Percentiles rank a stretch among this genome's conserved stretches.
phyloP scores from a whole-genome alignment of 2,329 filamentous ascomycete species.

The Ascochyta koolunga region DNA sequence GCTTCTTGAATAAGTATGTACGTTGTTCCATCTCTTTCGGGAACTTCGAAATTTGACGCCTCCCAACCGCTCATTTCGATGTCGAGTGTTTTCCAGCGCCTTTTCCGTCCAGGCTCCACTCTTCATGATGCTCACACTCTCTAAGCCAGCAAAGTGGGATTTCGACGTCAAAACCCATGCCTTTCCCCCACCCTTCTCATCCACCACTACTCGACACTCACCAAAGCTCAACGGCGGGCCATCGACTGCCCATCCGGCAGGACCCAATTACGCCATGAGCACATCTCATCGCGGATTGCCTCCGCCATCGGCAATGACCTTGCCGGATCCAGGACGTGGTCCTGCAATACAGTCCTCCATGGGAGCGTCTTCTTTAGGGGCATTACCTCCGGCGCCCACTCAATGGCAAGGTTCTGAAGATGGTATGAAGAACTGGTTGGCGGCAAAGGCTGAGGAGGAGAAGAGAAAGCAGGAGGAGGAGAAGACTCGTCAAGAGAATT shows the following conservation, averaged over 20 bases:
- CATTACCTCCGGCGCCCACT: slow-evolving; percentile 53
- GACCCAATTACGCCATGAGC: slow-evolving; percentile 54
- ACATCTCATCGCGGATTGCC: slow-evolving; percentile 60
- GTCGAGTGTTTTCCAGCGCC: slow-evolving; percentile 33
- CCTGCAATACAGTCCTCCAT: slow-evolving; percentile 31
- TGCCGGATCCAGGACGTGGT: slow-evolving; percentile 55
- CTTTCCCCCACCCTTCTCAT: slow-evolving; percentile 52
- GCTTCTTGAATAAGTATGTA: slow-evolving; percentile 48
- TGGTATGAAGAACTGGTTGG: slow-evolving; percentile 58
- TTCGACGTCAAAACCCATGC: slow-evolving; percentile 58
- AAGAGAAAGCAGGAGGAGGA: slow-evolving; percentile 61
- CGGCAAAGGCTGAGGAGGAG: slow-evolving; percentile 60
- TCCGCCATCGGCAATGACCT: slow-evolving; percentile 59
- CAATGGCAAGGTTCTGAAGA: slow-evolving; percentile 60
- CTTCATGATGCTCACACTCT: slow-evolving; percentile 59
- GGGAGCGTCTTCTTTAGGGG: slow-evolving; percentile 38
- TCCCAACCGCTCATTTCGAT: slow-evolving; percentile 43
- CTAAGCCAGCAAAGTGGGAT: slow-evolving; percentile 55
- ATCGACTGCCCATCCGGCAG: slow-evolving; percentile 50
- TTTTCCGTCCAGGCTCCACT: slow-evolving; percentile 25
- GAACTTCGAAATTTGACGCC: slow-evolving; percentile 36
- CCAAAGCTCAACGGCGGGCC: slow-evolving; percentile 50
- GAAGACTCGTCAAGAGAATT: slow-evolving; percentile 57
- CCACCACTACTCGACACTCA: slow-evolving; percentile 47
- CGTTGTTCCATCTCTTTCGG: slow-evolving; percentile 42